A percentile compares a stretch with the other conserved stretches of the same genome.
These are phyloP conservation scores for Malania oleifera DNA, from an alignment of 164 flowering plant genomes.

Conservation along the genomic window DNA sequence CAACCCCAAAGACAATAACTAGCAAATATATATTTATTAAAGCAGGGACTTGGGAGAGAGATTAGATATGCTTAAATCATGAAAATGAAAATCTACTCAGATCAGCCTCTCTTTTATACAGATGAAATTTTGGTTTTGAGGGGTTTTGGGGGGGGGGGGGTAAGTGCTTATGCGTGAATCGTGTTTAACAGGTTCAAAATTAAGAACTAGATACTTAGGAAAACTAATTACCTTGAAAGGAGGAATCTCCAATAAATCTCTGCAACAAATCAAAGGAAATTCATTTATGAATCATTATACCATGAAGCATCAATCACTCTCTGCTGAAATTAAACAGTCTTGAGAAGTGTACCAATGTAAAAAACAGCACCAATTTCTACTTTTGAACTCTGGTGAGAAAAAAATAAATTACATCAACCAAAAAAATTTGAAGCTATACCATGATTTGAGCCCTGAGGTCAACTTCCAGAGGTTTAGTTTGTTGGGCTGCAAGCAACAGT, in stretches of 20 bases:
- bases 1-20: background rate
- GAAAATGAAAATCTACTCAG: no score
- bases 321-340: background rate
- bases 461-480: conserved; percentile 19
- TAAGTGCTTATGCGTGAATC: background rate
- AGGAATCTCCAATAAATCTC: conserved; percentile 63
- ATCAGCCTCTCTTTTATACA: no score
- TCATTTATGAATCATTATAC: background rate
- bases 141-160: background rate
- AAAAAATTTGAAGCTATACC: conserved; percentile 33
- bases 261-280: conserved; percentile 28
- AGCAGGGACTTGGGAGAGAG: background rate
- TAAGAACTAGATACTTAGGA: background rate
- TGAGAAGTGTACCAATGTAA: background rate
- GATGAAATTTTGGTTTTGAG: background rate
- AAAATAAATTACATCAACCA: background rate
- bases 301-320: background rate
- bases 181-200: background rate
- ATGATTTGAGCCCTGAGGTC: conserved; percentile 47
- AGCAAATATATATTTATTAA: background rate
- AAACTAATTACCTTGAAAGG: conserved; percentile 47
- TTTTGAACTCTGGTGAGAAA: background rate
- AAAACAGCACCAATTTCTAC: background rate
- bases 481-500: conserved; percentile 22
- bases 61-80: background rate